phyloP scores from a whole-genome alignment of 768 basidiomycete genomes.

The Mycena maculata region DNA sequence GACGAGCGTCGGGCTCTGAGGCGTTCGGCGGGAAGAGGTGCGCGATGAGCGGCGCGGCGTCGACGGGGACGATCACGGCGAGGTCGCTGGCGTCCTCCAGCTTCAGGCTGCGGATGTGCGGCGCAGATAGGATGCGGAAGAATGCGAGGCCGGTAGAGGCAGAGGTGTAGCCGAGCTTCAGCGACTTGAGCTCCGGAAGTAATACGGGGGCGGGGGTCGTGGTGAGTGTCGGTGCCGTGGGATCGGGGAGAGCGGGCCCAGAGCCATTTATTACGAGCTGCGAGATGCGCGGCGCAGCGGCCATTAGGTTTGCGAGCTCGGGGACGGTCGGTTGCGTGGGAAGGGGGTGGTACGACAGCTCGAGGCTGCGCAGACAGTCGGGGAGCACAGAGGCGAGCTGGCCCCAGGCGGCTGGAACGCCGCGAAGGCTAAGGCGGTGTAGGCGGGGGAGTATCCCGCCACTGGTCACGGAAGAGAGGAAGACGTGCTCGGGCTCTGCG shows the following conservation, averaged over 20 bases:
- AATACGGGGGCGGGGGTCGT: conserved; percentile 36
- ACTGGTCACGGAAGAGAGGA: conserved; percentile 45
- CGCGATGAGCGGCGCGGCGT: conserved; percentile 50
- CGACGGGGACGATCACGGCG: conserved; percentile 52
- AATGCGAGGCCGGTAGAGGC: conserved; percentile 50
- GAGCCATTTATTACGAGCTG: conserved; percentile 62
- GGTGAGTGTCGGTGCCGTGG: conserved; percentile 29
- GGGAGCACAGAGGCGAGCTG: conserved; percentile 50
- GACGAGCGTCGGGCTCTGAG: background rate
- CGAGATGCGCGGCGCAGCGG: conserved; percentile 52
- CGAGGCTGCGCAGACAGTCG: conserved; percentile 49
- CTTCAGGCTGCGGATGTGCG: conserved; percentile 48
- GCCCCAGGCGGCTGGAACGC: conserved; percentile 69
- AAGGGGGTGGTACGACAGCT: conserved; percentile 63
- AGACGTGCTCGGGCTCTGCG: conserved; percentile 52
- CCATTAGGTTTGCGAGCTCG: conserved; percentile 58
- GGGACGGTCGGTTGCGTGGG: conserved; percentile 64
- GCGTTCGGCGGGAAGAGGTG: conserved; percentile 32
- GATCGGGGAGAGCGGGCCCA: conserved; percentile 48
- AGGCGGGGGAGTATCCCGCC: conserved; percentile 37
- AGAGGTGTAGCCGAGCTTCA: conserved; percentile 60
- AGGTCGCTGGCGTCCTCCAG: conserved; percentile 61
- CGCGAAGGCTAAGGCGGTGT: conserved; percentile 61
- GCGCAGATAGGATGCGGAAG: conserved; percentile 51
- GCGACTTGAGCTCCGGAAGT: conserved; percentile 43